phyloP scores from a whole-genome alignment of 108 stramenopile species.

The Stephanodiscus minutulus region DNA sequence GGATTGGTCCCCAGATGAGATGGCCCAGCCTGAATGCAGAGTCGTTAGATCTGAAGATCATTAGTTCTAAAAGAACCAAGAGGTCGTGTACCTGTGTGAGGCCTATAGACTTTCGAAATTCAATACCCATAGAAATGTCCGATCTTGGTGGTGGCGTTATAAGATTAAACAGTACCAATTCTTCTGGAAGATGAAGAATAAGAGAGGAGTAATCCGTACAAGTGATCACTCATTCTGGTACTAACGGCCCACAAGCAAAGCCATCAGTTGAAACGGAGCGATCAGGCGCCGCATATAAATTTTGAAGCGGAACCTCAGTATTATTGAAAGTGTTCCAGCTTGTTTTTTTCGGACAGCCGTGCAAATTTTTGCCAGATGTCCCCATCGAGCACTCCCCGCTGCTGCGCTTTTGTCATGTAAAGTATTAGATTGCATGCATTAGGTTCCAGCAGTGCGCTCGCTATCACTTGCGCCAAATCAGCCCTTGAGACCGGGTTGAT shows the following conservation, averaged over 20 bases:
- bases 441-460: conserved; percentile 74
- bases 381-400: conserved; percentile 53
- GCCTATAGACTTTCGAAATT: too few relatives aligned
- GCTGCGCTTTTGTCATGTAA: conserved; percentile 71
- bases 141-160: too few relatives aligned
- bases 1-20: too few relatives aligned
- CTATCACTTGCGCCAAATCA: conserved; percentile 85
- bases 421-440: conserved; percentile 81
- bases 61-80: too few relatives aligned
- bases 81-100: too few relatives aligned
- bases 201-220: too few relatives aligned
- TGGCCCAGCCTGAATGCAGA: too few relatives aligned
- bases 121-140: too few relatives aligned
- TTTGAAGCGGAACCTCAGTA: background rate
- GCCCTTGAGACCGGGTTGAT: conserved; percentile 66
- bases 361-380: conserved; percentile 71
- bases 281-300: background rate
- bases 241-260: background rate
- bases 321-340: conserved; percentile 32
- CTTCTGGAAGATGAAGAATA: too few relatives aligned
- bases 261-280: background rate
- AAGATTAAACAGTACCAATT: too few relatives aligned
- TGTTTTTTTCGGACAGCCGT: conserved; percentile 11
- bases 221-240: too few relatives aligned
- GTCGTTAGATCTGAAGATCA: too few relatives aligned